Evolutionary conservation across 192 early-diverging fungal genomes (phyloP), one percentile per base, ranked within the genome.

Genomic region (Dimargaris cristalligena): DNA sequence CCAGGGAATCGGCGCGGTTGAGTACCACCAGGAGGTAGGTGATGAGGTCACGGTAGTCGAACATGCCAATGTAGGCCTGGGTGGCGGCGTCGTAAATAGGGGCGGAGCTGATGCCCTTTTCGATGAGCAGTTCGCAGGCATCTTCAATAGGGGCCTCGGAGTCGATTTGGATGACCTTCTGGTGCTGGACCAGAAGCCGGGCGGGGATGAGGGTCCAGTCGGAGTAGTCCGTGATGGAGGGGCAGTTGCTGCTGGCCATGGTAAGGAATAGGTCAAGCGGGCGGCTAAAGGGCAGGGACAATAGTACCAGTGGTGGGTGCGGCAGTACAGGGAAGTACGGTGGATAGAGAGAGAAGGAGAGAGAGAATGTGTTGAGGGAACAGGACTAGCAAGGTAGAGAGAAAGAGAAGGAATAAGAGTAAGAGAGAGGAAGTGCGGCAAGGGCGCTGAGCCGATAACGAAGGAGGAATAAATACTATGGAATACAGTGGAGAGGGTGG

Each of bases 31-130:
- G 63, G 1, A 92, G 64, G 67, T 84, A 92, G 0, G 86, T 73
- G 60, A 87, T 84, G 50, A 89, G 65, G 57, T 92, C 89, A 56
- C 81, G 85, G 63, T 84, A 82, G 62, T 92, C 89, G 71, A 92
- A 89, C 85, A 92, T 87, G 34, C 89, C 89, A 20, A 85, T 73
- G 65, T 80, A 92, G 20, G 71, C 68, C 18, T 73, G 76, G 32
- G 60, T 71, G 26, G 47, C 33, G n/a, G 70, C 50, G 46, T 85
- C 85, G 65, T 80, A 89, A 2, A 92, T 78, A 3, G 89, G 89
- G 0, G 87, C 87, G 0, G 87, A 88, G 6, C 84, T 84, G 57
- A 92, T 83, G 48, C 77, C 77, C 60, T 87, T 78, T 61, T 83
- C 63, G 30, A 88, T 80, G 18, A 92, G 71, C 0, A 74, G 65